Evolutionary conservation across 163 green algal species (phyloP), one percentile per base, ranked within the genome.

Genomic region (Scenedesmus sp.): DNA sequence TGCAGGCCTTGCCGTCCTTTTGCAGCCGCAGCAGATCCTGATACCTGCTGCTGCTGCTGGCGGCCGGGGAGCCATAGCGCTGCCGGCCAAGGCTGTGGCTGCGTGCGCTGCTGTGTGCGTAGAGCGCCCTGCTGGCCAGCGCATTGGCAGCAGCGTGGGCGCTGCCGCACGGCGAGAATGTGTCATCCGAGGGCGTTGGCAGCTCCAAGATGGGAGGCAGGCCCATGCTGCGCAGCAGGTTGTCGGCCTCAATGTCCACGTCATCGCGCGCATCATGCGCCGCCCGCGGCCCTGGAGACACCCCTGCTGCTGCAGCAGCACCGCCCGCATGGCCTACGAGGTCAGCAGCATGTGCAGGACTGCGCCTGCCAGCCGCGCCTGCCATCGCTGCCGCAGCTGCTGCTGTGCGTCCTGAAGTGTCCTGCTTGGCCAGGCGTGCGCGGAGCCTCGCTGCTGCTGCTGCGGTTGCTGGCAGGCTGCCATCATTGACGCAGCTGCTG

Each of bases 181-280:
- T 30, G 30, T 76, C 65, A 76, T 76, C 65, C 2, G 65, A 76
- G 20, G 85, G 70, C 16, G 72, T 61, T 26, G 85, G 85, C 85
- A 79, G 37, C 85, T 90, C 85, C 85, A 33, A 37, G 44, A 90
- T 90, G 26, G 85, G 72, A 22, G 85, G 85, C 72, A 90, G 43
- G 16, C 85, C 85, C 85, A 90, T 76, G 85, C 85, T 90, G 43
- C 76, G 65, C 44, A 90, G 85, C 30, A 90, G 33, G 24, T 72
- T 76, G 44, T 90, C 85, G 22, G 85, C 85, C 53, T 90, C 85
- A 40, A 84, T 86, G 26, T 91, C 76, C 0, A 91, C 86, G 30
- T 80, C 76, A 51, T 86, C 86, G 16, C 46, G 53, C 0, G 20
- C 44, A 53, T 85, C 86, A 53, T 81, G 56, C 33, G 37, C 51